These are phyloP conservation scores for Vitis hybrid DNA, from an alignment of 177 flowering plant genomes.

Conservation along the genomic window DNA sequence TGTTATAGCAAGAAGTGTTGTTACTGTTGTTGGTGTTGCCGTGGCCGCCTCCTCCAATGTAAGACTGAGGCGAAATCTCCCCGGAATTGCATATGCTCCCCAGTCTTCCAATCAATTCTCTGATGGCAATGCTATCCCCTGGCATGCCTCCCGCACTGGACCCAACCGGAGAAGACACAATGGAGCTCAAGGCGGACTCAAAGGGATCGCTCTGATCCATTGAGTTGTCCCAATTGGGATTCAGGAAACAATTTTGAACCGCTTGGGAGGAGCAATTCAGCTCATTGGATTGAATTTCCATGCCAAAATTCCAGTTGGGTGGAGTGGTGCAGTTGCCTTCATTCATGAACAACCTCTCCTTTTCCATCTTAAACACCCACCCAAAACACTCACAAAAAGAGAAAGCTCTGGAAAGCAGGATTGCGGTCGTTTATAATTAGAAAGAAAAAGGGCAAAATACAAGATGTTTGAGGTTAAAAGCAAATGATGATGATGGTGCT, in stretches of 20 bases:
- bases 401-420: not conserved
- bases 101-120: conserved; percentile 36
- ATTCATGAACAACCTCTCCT: conserved; percentile 11
- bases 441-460: too few relatives aligned
- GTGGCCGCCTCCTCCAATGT: not conserved
- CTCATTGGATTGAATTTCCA: conserved; percentile 22
- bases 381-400: not conserved
- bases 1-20: conserved; percentile 37
- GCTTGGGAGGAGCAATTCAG: conserved; percentile 16
- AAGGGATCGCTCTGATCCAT: conserved; percentile 38
- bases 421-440: not conserved
- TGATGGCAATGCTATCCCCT: conserved; percentile 18
- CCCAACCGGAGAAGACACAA: conserved; percentile 42
- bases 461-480: not conserved
- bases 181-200: conserved; percentile 43
- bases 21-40: conserved; percentile 15
- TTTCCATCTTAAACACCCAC: conserved; percentile 14
- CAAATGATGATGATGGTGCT: conserved; percentile 7
- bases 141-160: conserved; percentile 8
- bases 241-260: conserved; percentile 17
- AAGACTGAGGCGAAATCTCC: conserved; percentile 29
- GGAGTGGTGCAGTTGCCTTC: not conserved
- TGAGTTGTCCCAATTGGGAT: conserved; percentile 33
- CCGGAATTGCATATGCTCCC: conserved; percentile 38
- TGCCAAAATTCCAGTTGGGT: conserved; percentile 16